Percentiles rank a stretch among this genome's conserved stretches.
phyloP scores from a whole-genome alignment of 2,329 filamentous ascomycete species.

The Colletotrichum cuscutae region DNA sequence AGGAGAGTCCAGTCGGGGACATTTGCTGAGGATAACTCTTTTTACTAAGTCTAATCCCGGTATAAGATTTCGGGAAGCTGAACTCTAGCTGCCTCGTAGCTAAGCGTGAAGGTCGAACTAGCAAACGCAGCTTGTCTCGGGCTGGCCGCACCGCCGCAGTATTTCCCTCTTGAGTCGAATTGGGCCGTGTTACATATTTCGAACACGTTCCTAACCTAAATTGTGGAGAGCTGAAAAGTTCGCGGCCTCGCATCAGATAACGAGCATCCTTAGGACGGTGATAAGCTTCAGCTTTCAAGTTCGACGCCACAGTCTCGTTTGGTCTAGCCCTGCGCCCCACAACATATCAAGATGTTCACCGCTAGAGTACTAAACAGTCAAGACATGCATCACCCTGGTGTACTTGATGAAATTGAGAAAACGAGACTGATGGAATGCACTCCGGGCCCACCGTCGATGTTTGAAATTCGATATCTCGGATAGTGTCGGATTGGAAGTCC shows the following conservation, averaged over 20 bases:
- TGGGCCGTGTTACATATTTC: neutral
- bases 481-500: no score
- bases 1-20: neutral
- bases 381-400: no score
- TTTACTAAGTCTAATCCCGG: neutral
- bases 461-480: no score
- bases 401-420: no score
- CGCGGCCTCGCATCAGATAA: neutral
- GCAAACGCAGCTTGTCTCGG: neutral
- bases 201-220: neutral
- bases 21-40: neutral
- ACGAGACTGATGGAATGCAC: no score
- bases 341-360: neutral
- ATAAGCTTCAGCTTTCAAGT: neutral
- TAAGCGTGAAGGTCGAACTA: neutral
- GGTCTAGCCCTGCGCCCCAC: neutral
- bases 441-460: no score
- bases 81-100: neutral
- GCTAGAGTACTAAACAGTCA: no score
- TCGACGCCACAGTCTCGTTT: neutral
- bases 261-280: neutral
- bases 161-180: neutral
- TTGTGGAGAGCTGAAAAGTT: neutral
- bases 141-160: neutral
- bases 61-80: neutral